These are phyloP conservation scores for Phytophthora crassamura DNA, from an alignment of 352 stramenopile genomes.

Conservation along the genomic window DNA sequence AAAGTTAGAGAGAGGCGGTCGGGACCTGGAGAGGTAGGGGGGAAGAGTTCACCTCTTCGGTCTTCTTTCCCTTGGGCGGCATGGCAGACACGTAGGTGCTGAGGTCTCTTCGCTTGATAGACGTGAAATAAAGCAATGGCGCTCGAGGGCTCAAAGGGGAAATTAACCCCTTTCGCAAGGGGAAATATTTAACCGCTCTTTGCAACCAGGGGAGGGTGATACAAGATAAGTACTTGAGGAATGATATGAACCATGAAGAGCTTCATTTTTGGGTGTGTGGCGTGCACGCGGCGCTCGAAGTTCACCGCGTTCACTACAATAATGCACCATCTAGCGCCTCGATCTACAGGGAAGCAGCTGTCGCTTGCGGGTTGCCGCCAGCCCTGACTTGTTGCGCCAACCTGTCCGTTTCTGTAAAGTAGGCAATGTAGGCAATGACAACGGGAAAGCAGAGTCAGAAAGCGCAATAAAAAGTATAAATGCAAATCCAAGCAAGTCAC, in stretches of 20 bases:
- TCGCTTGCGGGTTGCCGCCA: conserved; percentile 42
- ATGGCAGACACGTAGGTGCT: conserved; percentile 40
- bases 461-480: neutral
- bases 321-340: conserved; percentile 19
- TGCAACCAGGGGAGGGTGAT: neutral
- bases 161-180: conserved; percentile 12
- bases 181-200: neutral
- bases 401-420: conserved; percentile 62
- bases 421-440: conserved; percentile 19
- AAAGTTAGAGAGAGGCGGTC: conserved; percentile 5
- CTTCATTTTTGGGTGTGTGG: conserved; percentile 20
- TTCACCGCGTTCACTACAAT: conserved; percentile 8
- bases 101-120: conserved; percentile 13
- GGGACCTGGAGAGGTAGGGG: neutral
- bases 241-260: conserved; percentile 29
- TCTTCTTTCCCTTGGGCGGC: conserved; percentile 88
- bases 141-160: conserved; percentile 12
- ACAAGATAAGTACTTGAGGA: neutral
- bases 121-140: conserved; percentile 34
- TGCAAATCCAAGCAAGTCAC: conserved; percentile 12
- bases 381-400: conserved; percentile 71
- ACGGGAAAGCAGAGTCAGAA: conserved; percentile 11
- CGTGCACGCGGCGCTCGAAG: neutral
- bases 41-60: conserved; percentile 55
- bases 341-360: conserved; percentile 41